These are phyloP conservation scores for Ascochyta fabae DNA, from an alignment of 2,329 filamentous ascomycete genomes.

Conservation along the genomic window DNA sequence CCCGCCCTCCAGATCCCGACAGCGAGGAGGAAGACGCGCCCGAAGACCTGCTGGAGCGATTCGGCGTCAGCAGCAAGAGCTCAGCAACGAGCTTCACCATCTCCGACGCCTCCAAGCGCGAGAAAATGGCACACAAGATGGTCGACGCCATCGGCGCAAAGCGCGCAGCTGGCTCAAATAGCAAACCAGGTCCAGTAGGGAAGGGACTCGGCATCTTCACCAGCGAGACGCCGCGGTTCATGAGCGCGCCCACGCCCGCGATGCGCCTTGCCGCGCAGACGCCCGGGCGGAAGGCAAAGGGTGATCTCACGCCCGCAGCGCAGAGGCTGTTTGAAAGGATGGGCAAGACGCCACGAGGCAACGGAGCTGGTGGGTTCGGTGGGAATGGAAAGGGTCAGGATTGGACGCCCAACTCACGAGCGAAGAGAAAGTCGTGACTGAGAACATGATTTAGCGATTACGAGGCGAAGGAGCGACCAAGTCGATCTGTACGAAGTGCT, in stretches of 20 bases:
- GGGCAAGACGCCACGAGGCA: constrained; percentile 35
- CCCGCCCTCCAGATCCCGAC: constrained; percentile 78
- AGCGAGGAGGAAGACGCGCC: constrained; percentile 47
- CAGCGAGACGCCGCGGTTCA: constrained; percentile 66
- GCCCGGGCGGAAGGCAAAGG: constrained; percentile 59
- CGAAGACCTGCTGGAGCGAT: constrained; percentile 52
- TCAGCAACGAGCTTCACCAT: constrained; percentile 69
- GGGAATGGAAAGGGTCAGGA: constrained; percentile 20
- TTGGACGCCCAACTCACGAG: constrained; percentile 40
- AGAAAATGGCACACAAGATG: constrained; percentile 78
- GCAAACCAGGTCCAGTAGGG: constrained; percentile 9
- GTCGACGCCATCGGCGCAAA: constrained; percentile 50
- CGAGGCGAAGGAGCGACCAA: not conserved
- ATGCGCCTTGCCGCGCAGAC: constrained; percentile 63
- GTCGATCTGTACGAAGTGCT: constrained; percentile 35
- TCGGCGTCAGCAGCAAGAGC: constrained; percentile 42
- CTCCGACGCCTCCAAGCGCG: constrained; percentile 74
- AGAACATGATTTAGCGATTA: not conserved
- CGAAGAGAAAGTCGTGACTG: constrained; percentile 24
- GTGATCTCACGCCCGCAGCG: constrained; percentile 72
- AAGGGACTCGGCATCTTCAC: constrained; percentile 38
- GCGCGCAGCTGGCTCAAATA: constrained; percentile 8
- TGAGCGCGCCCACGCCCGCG: constrained; percentile 76
- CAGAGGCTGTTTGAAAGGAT: constrained; percentile 55
- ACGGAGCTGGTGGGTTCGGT: constrained; percentile 29